phyloP scores from a whole-genome alignment of 139 green algal genomes.

The Spirogloea muscicola region DNA sequence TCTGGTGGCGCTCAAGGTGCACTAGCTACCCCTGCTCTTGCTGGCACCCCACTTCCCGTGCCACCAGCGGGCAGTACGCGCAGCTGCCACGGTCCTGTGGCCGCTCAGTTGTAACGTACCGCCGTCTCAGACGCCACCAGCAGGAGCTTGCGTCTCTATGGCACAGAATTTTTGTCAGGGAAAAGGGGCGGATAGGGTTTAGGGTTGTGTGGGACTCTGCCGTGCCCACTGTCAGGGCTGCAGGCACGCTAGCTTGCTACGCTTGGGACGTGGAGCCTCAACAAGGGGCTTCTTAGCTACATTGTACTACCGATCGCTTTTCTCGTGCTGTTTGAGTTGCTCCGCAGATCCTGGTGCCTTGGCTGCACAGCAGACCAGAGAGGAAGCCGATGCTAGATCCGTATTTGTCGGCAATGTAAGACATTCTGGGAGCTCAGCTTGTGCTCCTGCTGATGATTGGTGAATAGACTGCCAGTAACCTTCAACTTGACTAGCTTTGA shows the following conservation, averaged over 20 bases:
- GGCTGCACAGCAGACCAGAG: conserved; percentile 43
- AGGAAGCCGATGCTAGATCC: conserved; percentile 79
- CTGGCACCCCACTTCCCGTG: neutral
- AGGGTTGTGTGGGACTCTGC: neutral
- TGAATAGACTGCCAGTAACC: neutral
- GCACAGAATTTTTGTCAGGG: neutral
- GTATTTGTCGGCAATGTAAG: conserved; percentile 90
- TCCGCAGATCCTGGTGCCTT: neutral
- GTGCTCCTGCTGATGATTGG: too few species aligned
- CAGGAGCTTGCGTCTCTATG: neutral
- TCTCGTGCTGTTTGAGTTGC: neutral
- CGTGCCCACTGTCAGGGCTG: neutral
- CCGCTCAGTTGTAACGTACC: neutral
- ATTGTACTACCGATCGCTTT: neutral
- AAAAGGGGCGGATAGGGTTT: neutral
- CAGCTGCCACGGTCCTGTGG: conserved; percentile 44
- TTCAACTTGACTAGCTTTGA: neutral
- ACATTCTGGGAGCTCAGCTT: too few species aligned
- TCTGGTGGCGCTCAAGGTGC: neutral
- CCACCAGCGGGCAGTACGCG: neutral
- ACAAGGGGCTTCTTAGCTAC: neutral
- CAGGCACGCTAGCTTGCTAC: neutral
- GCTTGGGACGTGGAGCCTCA: neutral
- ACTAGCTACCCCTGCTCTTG: too few species aligned
- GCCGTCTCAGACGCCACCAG: neutral